These are phyloP conservation scores for Tylopilus vinaceipallidus DNA, from an alignment of 768 basidiomycete species.

Conservation along the genomic window DNA sequence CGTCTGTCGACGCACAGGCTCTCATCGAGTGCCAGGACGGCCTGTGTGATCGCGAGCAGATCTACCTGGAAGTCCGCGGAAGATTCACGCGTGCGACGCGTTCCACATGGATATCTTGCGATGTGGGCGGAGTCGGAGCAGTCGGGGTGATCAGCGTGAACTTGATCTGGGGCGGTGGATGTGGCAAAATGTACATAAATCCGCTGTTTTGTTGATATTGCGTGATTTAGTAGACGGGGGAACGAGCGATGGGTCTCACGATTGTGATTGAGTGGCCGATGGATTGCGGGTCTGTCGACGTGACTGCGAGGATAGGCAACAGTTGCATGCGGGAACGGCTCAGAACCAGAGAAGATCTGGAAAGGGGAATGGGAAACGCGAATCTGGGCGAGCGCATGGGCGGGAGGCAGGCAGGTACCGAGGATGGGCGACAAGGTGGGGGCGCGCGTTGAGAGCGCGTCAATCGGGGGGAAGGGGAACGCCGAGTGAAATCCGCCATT, in stretches of 20 bases:
- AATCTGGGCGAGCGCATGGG: slow-evolving; percentile 31
- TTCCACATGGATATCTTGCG: slow-evolving; percentile 32
- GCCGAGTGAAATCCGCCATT: slow-evolving; percentile 16
- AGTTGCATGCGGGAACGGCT: slow-evolving; percentile 18
- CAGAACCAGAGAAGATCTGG: slow-evolving; percentile 27
- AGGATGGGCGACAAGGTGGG: slow-evolving; percentile 11
- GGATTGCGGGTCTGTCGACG: background rate
- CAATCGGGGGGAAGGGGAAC: slow-evolving; percentile 12
- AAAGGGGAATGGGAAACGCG: slow-evolving; percentile 15
- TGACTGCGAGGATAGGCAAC: slow-evolving; percentile 1
- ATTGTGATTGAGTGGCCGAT: slow-evolving; percentile 7
- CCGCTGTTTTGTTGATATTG: slow-evolving; percentile 17
- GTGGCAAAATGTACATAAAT: slow-evolving; percentile 19
- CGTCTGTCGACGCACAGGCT: slow-evolving; percentile 2
- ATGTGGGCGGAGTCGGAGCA: slow-evolving; percentile 30
- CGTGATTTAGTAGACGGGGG: slow-evolving; percentile 9
- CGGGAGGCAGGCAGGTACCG: slow-evolving; percentile 20
- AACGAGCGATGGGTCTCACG: background rate
- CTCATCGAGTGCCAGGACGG: slow-evolving; percentile 22
- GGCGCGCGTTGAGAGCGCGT: slow-evolving; percentile 9
- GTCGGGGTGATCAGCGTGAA: slow-evolving; percentile 22
- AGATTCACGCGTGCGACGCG: slow-evolving; percentile 30
- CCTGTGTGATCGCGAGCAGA: slow-evolving; percentile 20
- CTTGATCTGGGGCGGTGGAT: slow-evolving; percentile 23
- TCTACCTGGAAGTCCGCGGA: slow-evolving; percentile 32